These are phyloP conservation scores for Jacaranda copaia DNA, from an alignment of 257 asterid genomes.

Conservation along the genomic window DNA sequence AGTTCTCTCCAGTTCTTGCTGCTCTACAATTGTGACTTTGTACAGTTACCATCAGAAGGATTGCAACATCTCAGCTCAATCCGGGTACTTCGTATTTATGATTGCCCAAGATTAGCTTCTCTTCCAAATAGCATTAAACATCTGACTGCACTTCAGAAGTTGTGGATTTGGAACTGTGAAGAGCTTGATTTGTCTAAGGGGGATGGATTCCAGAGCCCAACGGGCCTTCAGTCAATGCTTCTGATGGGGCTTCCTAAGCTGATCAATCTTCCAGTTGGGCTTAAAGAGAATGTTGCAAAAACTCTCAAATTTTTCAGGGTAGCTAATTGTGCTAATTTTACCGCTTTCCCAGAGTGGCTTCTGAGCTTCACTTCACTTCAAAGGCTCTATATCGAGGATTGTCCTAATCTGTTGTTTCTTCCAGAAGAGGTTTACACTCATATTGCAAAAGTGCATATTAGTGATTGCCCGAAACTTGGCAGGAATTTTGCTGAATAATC, in stretches of 20 bases:
- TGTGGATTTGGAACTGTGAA: slow-evolving; percentile 70
- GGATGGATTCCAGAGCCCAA: slow-evolving; percentile 48
- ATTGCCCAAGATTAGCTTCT: slow-evolving; percentile 51
- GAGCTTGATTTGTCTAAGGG: slow-evolving; percentile 48
- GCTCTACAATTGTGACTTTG: slow-evolving; percentile 53
- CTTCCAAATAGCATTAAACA: slow-evolving; percentile 47
- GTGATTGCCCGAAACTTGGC: slow-evolving; percentile 49
- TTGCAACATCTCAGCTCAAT: slow-evolving; percentile 44
- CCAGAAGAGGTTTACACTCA: slow-evolving; percentile 38
- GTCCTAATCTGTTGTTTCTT: slow-evolving; percentile 45
- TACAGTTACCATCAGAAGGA: slow-evolving; percentile 47
- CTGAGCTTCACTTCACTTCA: slow-evolving; percentile 45
- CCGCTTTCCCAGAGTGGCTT: slow-evolving; percentile 49
- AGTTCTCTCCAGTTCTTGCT: slow-evolving; percentile 52
- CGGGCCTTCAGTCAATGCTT: slow-evolving; percentile 53
- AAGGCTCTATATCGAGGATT: slow-evolving; percentile 53
- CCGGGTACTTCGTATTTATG: slow-evolving; percentile 54
- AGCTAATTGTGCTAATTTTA: slow-evolving; percentile 45
- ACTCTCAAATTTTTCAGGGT: slow-evolving; percentile 49
- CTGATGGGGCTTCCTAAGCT: slow-evolving; percentile 63
- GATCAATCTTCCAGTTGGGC: slow-evolving; percentile 48
- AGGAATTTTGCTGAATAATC: neutral
- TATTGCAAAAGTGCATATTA: slow-evolving; percentile 44
- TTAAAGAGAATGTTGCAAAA: slow-evolving; percentile 39
- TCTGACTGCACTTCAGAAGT: slow-evolving; percentile 54